phyloP scores from a whole-genome alignment of 2,329 filamentous ascomycete genomes.

The Sporothrix mexicana region DNA sequence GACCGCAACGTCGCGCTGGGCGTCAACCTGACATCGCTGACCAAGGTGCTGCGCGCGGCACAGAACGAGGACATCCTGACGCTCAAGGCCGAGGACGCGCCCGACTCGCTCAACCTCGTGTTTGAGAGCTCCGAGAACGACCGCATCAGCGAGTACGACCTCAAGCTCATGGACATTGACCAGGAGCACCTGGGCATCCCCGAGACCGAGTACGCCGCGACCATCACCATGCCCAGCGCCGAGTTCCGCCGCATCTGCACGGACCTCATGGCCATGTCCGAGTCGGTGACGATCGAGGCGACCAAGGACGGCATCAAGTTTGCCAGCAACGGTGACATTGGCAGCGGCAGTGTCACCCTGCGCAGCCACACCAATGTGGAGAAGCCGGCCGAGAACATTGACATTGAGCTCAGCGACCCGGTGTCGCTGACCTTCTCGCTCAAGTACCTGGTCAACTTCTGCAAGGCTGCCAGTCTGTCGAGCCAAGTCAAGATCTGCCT shows the following conservation, averaged over 20 bases:
- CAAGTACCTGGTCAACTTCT: slow-evolving; percentile 99
- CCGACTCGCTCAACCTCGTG: slow-evolving; percentile 91
- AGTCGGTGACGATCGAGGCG: slow-evolving; percentile 95
- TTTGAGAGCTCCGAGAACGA: slow-evolving; percentile 92
- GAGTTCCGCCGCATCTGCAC: slow-evolving; percentile 97
- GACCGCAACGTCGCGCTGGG: slow-evolving; percentile 98
- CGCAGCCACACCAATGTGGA: slow-evolving; percentile 88
- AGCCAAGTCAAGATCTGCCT: slow-evolving; percentile 86
- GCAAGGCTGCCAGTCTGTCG: slow-evolving; percentile 91
- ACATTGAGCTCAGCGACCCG: slow-evolving; percentile 89
- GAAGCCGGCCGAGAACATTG: slow-evolving; percentile 82
- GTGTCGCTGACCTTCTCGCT: slow-evolving; percentile 96
- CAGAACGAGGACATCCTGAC: slow-evolving; percentile 95
- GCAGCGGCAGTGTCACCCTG: slow-evolving; percentile 90
- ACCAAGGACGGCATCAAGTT: slow-evolving; percentile 98
- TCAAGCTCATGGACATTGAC: slow-evolving; percentile 99
- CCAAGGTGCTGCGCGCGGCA: slow-evolving; percentile 93
- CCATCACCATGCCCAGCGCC: slow-evolving; percentile 81
- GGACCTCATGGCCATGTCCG: slow-evolving; percentile 88
- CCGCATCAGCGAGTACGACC: slow-evolving; percentile 96
- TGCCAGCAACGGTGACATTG: slow-evolving; percentile 90
- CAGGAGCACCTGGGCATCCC: slow-evolving; percentile 99
- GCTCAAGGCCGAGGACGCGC: slow-evolving; percentile 95
- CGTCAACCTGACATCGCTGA: slow-evolving; percentile 94
- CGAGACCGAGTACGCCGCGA: slow-evolving; percentile 96